Percentiles rank a stretch among this genome's conserved stretches.
These are phyloP conservation scores for Thalassiosira delicatula DNA, from an alignment of 352 stramenopile genomes.

Conservation along the genomic window DNA sequence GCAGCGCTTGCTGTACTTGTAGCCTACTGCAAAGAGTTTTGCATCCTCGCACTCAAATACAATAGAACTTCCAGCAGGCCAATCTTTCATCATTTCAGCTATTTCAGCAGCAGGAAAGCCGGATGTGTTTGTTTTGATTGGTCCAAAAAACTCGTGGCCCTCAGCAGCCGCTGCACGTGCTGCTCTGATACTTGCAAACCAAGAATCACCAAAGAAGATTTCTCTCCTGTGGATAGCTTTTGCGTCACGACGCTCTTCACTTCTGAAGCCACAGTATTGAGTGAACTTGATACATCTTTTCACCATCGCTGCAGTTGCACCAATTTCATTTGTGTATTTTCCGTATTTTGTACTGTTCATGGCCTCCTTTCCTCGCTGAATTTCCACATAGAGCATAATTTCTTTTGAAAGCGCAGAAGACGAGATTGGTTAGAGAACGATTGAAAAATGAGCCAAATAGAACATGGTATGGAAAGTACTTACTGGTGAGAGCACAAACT, in stretches of 20 bases:
- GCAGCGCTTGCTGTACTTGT: constrained; percentile 45
- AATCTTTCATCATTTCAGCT: constrained; percentile 39
- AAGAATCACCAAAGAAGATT: constrained; percentile 32
- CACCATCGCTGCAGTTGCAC: neutral
- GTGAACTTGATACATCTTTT: constrained; percentile 1
- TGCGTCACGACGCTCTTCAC: neutral
- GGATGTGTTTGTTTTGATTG: constrained; percentile 17
- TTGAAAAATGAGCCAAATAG: neutral
- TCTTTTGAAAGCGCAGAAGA: no score
- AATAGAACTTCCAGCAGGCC: constrained; percentile 33
- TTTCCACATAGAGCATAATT: neutral
- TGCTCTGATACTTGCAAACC: constrained; percentile 35
- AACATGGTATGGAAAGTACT: neutral
- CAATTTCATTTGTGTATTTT: neutral
- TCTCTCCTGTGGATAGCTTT: neutral
- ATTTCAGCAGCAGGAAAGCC: constrained; percentile 22
- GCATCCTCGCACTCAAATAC: constrained; percentile 34
- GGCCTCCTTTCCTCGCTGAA: neutral
- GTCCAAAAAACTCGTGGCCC: constrained; percentile 6
- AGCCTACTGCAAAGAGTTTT: constrained; percentile 44
- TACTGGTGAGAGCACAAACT: no score
- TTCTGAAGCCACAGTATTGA: neutral
- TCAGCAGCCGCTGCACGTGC: neutral
- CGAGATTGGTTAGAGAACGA: neutral
- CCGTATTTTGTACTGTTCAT: neutral